A percentile compares a stretch with the other conserved stretches of the same genome.
Conservation (phyloP, 305 asterid species). For the Euphrasia arctica region DNA sequence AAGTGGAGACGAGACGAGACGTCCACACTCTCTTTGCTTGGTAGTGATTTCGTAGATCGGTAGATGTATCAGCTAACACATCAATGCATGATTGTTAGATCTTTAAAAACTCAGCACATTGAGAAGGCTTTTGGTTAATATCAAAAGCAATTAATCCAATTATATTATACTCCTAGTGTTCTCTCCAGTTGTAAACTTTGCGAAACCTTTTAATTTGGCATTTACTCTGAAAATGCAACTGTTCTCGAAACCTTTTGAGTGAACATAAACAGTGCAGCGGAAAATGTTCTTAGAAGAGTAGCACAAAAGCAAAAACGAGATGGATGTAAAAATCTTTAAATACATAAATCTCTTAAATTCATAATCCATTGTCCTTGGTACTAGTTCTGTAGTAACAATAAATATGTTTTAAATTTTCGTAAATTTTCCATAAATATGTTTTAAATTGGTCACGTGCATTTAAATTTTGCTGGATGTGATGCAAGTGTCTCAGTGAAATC, state of each 20-base stretch:
- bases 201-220: background rate
- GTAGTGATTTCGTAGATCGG: background rate
- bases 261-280: no score
- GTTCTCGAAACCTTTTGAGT: no score
- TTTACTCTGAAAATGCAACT: background rate
- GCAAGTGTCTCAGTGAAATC: background rate
- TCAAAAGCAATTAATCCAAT: background rate
- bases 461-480: no score
- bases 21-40: background rate
- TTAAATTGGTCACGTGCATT: background rate
- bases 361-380: no score
- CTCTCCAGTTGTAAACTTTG: background rate
- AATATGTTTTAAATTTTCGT: slow-evolving; percentile 2
- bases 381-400: no score
- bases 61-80: background rate
- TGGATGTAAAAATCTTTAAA: no score
- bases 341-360: no score
- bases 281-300: no score
- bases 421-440: slow-evolving; percentile 1
- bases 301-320: no score
- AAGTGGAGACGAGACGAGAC: background rate
- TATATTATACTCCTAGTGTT: background rate
- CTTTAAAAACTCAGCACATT: slow-evolving; percentile 8
- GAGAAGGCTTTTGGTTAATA: background rate
- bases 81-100: slow-evolving; percentile 11